These are phyloP conservation scores for Acer yangbiense DNA, from an alignment of 345 rosid species.

Conservation along the genomic window DNA sequence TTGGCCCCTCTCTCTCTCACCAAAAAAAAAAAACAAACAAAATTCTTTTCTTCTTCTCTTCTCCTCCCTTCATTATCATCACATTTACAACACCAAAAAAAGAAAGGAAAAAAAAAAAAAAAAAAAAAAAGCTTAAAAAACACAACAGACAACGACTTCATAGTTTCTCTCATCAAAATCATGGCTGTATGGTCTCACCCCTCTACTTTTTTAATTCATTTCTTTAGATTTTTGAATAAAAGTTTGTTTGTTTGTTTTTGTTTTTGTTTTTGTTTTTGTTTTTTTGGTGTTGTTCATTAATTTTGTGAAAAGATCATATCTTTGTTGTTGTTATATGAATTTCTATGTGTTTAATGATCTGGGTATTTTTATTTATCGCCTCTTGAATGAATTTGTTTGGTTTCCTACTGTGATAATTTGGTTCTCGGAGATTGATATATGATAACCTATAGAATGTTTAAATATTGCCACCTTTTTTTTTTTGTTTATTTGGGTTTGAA, in stretches of 20 bases:
- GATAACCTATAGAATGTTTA: neutral
- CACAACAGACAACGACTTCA: neutral
- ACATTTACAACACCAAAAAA: neutral
- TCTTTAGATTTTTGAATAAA: neutral
- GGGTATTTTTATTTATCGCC: neutral
- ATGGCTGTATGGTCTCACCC: constrained; percentile 21
- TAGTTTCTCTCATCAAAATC: neutral
- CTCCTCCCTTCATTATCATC: neutral
- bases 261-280: neutral
- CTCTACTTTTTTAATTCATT: neutral
- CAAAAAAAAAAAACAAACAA: neutral
- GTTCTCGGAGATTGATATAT: neutral
- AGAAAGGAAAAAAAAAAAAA: neutral
- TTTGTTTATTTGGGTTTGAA: neutral
- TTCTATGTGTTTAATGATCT: neutral
- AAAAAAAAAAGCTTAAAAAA: neutral
- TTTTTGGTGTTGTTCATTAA: neutral
- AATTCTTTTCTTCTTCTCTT: neutral
- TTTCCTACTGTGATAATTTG: neutral
- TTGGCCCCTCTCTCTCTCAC: neutral
- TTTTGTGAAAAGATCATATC: neutral
- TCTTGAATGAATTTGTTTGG: neutral
- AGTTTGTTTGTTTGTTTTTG: neutral
- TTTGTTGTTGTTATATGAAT: neutral
- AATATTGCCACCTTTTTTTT: neutral